phyloP scores from a whole-genome alignment of 176 grass and related monocot genomes.

The Aechmea fasciata region DNA sequence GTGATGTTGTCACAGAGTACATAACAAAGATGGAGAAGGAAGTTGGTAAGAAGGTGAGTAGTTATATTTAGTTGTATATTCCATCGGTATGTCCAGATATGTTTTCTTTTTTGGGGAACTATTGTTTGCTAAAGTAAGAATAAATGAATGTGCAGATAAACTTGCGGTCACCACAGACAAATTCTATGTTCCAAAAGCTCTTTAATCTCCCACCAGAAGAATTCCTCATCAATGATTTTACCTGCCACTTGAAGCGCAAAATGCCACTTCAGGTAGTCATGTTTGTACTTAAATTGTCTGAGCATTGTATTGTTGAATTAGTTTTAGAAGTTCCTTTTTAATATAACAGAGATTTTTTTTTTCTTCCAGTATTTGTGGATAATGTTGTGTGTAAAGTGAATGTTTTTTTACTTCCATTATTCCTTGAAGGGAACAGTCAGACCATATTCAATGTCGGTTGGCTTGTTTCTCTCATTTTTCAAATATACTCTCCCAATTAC shows the following conservation, averaged over 20 bases:
- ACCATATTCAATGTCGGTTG: not conserved
- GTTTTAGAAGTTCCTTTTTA: not conserved
- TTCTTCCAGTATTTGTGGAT: not conserved
- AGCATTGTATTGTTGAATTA: not conserved
- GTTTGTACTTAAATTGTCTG: slow-evolving; percentile 6
- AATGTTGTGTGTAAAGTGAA: too few species aligned
- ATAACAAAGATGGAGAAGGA: slow-evolving; percentile 95
- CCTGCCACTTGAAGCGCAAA: slow-evolving; percentile 91
- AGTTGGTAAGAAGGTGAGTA: slow-evolving; percentile 85
- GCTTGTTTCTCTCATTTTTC: not conserved
- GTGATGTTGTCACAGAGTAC: slow-evolving; percentile 55
- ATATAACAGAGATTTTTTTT: not conserved
- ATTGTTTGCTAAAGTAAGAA: slow-evolving; percentile 4
- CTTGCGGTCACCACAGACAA: slow-evolving; percentile 65
- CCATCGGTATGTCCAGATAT: not conserved
- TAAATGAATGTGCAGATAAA: slow-evolving; percentile 52
- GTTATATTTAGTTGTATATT: slow-evolving; percentile 2
- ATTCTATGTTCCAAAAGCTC: slow-evolving; percentile 86
- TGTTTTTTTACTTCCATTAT: too few species aligned
- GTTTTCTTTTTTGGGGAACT: not conserved
- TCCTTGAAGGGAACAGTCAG: not conserved
- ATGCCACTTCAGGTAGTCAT: slow-evolving; percentile 62
- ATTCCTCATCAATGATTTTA: slow-evolving; percentile 96
- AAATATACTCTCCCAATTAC: not conserved
- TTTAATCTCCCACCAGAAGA: slow-evolving; percentile 80